Evolutionary conservation across 2,329 filamentous ascomycete species (phyloP).

Genomic region (Colletotrichum eremochloae): DNA sequence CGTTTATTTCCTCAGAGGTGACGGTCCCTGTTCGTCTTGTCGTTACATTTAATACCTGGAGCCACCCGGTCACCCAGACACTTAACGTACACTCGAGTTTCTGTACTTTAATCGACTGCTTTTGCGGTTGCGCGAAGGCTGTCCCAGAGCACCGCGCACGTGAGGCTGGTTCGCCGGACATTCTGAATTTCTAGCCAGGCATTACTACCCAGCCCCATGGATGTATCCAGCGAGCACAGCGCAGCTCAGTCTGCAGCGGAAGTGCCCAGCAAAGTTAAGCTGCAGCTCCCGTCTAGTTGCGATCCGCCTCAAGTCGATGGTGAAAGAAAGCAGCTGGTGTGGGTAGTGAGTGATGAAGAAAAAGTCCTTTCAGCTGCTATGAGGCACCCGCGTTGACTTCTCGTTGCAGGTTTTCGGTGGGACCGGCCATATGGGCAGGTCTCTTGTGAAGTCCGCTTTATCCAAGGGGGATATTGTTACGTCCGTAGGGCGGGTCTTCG

Average conservation of each 20-base stretch:
- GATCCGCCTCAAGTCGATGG: slow-evolving; percentile 82
- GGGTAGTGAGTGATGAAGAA: slow-evolving; percentile 76
- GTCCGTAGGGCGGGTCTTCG: slow-evolving; percentile 85
- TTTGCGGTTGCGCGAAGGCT: not conserved
- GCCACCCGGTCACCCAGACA: not conserved
- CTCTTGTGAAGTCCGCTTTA: slow-evolving; percentile 85
- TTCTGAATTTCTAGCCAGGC: not conserved
- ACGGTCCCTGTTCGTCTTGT: not conserved
- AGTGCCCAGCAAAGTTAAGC: slow-evolving; percentile 47
- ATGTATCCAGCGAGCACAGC: slow-evolving; percentile 33
- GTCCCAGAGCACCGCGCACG: not conserved
- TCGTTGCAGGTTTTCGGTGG: slow-evolving; percentile 84
- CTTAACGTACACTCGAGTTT: not conserved
- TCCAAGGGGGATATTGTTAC: slow-evolving; percentile 85
- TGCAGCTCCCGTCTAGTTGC: slow-evolving; percentile 84
- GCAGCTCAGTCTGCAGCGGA: slow-evolving; percentile 25
- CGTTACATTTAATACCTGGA: not conserved
- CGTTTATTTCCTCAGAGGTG: not conserved
- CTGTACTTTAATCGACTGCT: not conserved
- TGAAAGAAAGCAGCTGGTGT: slow-evolving; percentile 82
- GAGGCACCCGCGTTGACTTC: not conserved
- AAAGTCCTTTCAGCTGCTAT: slow-evolving; percentile 9
- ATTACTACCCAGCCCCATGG: slow-evolving; percentile 12
- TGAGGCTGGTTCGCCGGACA: too few relatives aligned
- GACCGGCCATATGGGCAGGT: slow-evolving; percentile 96